Evolutionary conservation across 1,139 yeast species (phyloP).

Genomic region (Suhomyces wounanorum): DNA sequence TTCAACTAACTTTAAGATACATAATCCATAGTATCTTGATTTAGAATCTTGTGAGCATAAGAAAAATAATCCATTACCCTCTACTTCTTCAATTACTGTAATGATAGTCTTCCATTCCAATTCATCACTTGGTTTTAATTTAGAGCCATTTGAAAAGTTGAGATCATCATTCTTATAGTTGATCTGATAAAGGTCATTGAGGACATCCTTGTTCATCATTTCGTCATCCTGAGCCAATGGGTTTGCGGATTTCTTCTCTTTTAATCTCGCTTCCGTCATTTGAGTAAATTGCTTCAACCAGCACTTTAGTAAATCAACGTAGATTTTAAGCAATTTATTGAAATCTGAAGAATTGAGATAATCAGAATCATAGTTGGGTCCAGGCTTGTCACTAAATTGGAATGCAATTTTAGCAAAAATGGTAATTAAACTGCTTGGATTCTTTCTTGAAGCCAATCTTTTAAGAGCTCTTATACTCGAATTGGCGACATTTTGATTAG

Average conservation of each 20-base stretch:
- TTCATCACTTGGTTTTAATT: constrained; percentile 56
- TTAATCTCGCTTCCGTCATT: constrained; percentile 19
- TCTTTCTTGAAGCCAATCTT: constrained; percentile 64
- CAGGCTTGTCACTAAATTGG: constrained; percentile 69
- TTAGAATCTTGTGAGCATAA: constrained; percentile 84
- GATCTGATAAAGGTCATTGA: constrained; percentile 48
- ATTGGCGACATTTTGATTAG: constrained; percentile 57
- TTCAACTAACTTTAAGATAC: constrained; percentile 72
- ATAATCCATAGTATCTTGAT: constrained; percentile 72
- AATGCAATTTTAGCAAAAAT: constrained; percentile 80
- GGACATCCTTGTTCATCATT: constrained; percentile 41
- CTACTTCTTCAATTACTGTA: constrained; percentile 88
- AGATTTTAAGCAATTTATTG: constrained; percentile 61
- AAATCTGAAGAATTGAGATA: constrained; percentile 60
- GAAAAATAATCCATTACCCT: constrained; percentile 92
- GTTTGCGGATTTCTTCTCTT: constrained; percentile 17
- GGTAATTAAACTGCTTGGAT: constrained; percentile 71
- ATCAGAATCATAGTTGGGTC: constrained; percentile 51
- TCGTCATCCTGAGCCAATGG: constrained; percentile 42
- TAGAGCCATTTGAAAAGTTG: constrained; percentile 23
- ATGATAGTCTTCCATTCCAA: constrained; percentile 77
- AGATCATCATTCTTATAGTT: constrained; percentile 42
- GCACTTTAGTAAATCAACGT: constrained; percentile 73
- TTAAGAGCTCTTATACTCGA: constrained; percentile 68
- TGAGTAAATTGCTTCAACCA: constrained; percentile 71